Conservation (phyloP, 2,329 filamentous ascomycete genomes). For the Coniochaeta ligniaria region DNA sequence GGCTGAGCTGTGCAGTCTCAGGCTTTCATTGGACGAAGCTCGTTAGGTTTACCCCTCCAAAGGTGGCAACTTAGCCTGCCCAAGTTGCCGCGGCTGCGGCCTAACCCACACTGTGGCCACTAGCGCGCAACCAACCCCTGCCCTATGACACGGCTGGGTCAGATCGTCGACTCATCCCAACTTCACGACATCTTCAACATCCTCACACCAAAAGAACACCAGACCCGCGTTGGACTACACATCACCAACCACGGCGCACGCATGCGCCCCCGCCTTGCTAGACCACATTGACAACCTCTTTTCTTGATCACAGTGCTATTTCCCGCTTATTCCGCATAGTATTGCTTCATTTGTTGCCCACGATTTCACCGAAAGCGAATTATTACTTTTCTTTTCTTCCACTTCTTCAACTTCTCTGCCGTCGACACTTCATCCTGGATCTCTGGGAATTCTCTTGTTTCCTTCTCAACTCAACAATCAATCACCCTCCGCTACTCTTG, state of each 20-base stretch:
- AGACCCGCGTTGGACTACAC: background rate
- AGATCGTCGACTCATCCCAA: background rate
- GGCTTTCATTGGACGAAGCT: background rate
- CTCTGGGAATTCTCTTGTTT: no score
- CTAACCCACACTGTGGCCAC: background rate
- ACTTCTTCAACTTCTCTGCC: background rate
- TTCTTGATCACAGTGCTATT: background rate
- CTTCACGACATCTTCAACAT: background rate
- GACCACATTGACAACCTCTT: background rate
- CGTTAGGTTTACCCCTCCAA: background rate
- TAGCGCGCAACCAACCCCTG: background rate
- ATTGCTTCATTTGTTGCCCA: background rate
- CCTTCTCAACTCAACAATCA: background rate
- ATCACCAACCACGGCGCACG: background rate
- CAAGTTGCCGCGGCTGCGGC: no score
- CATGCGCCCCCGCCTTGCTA: background rate
- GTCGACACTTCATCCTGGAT: no score
- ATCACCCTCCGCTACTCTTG: background rate
- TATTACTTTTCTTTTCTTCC: background rate
- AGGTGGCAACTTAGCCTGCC: background rate
- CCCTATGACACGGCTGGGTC: background rate
- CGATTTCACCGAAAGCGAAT: background rate
- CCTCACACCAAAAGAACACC: background rate
- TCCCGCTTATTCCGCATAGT: background rate
- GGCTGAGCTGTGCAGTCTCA: background rate